These are phyloP conservation scores for Alternaria conjuncta DNA, from an alignment of 2,329 filamentous ascomycete genomes.

Conservation along the genomic window DNA sequence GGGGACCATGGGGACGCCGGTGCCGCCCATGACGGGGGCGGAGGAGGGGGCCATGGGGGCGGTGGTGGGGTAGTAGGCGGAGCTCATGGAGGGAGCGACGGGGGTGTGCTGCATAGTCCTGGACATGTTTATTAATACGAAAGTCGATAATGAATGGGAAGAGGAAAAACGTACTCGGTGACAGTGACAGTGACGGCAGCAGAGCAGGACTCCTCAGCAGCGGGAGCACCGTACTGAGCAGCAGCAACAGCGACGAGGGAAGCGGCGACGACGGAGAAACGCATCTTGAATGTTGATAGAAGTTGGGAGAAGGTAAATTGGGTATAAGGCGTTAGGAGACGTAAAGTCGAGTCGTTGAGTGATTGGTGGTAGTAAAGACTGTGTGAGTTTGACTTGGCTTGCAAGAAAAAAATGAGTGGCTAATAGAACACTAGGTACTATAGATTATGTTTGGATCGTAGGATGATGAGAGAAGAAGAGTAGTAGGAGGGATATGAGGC, in stretches of 20 bases:
- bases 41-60: conserved; percentile 6
- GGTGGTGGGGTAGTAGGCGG: conserved; percentile 38
- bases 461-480: conserved; percentile 5
- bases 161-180: conserved; percentile 32
- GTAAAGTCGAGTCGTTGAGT: conserved; percentile 6
- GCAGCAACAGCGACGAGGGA: conserved; percentile 32
- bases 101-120: conserved; percentile 32
- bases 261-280: conserved; percentile 40
- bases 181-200: conserved; percentile 34
- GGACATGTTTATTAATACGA: conserved; percentile 2
- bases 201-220: conserved; percentile 29
- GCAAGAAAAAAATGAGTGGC: conserved; percentile 34
- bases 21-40: conserved; percentile 28
- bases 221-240: conserved; percentile 24
- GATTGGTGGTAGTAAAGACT: conserved; percentile 15
- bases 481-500: not conserved
- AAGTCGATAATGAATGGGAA: not conserved
- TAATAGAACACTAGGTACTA: conserved; percentile 35
- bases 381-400: conserved; percentile 13
- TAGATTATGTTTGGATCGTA: conserved; percentile 24
- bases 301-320: conserved; percentile 9
- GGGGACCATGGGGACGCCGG: conserved; percentile 18
- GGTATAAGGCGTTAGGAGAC: conserved; percentile 15
- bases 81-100: conserved; percentile 23
- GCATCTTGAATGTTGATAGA: conserved; percentile 29